Base-by-base conservation (phyloP, 495 filamentous ascomycete species). In the Penicillium pulvis region DNA sequence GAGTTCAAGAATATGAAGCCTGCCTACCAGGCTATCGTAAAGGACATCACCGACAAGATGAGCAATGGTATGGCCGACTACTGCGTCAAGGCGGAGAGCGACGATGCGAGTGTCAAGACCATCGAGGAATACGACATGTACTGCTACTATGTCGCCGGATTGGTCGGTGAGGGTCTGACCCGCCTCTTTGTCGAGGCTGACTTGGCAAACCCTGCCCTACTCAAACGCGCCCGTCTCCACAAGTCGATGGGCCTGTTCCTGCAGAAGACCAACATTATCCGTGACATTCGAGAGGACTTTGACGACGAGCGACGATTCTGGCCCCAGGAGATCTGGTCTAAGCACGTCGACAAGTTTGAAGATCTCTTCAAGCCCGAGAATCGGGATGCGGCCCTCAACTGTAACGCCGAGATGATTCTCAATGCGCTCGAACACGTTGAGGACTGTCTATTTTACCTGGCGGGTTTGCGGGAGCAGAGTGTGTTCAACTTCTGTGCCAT, bases 401-500 rank as follows among this genome's bases (percentile, higher is more conserved):
- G 91, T 75, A 91, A 87, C 70, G 96, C 92, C 0, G 92, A 98
- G 64, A 95, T 98, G 93, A 86, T 97, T 20, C 77, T 98, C 41
- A 90, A 93, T 55, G 88, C 93, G 19, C 82, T 98, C 47, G 81
- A 85, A 69, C 92, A 96, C 62, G 91, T 86, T 30, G 91, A 96
- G 60, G 91, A 98, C 64, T 97, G 93, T 74, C 77, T 98, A 9
- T 98, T 92, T 79, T 98, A 98, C 79, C 90, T 98, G 76, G 95
- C 95, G 23, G 95, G 92, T 20, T 82, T 98, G 45, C 90, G 89
- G 57, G 94, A 98, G 72, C 94, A 98, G 77, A 94, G 90, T 71
- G 92, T 97, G n/a, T 98, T 98, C 88, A 98, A 98, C 80, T 98
- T 98, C 71, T 91, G 91, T 44, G 93, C 95, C 44, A 98, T 98